Evolutionary conservation across 805 yeast genomes (phyloP), one percentile per base, ranked within the genome.

Genomic region (Maudiozyma serrabonitensis): DNA sequence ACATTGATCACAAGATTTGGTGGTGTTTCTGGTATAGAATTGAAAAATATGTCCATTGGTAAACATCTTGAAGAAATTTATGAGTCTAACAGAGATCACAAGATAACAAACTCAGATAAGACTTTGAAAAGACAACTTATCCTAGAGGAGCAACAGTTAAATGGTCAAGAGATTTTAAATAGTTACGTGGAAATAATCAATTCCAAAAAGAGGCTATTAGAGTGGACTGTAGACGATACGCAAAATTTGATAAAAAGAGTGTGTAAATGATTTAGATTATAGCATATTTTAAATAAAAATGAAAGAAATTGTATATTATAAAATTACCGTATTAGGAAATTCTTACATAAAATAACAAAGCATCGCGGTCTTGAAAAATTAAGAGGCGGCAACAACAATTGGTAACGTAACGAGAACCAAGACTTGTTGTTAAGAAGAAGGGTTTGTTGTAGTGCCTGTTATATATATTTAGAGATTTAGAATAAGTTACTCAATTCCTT

Each of bases 221-320:
- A 80, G 2, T 85, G 91, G 90, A 69, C 80, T 4, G 69, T 67
- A 42, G 76, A 68, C 15, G 87, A 83, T 56, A 53, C 75, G 5
- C 67, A 61, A 0, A 64, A 66, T 41, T 63, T 71, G n/a, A 59
- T 71, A 34, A 84, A 83, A 59, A 67, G 80, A 55, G 50, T 69
- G 1, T 56, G 63, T 44, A 45, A 35, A 35, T 35, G 15, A 35
- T n/a, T 35, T n/a, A 35, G 18, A 4, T n/a, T 16, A 35, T 35
- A n/a, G 18, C 18, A 15, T 35, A 35, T n/a, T n/a, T 35, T n/a
- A 16, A 35, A n/a, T n/a, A 35, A n/a, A n/a, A n/a, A 35, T 35
- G 9, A 35, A 15, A 35, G 18, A 35, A 28, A 9, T 28, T 28
- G 32, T 28, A 28, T 28, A 28, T 28, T 28, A 28, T 28, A 28